A percentile compares a stretch with the other conserved stretches of the same genome.
Evolutionary conservation across 305 asterid species (phyloP).

Genomic region (Petunia hybrid): DNA sequence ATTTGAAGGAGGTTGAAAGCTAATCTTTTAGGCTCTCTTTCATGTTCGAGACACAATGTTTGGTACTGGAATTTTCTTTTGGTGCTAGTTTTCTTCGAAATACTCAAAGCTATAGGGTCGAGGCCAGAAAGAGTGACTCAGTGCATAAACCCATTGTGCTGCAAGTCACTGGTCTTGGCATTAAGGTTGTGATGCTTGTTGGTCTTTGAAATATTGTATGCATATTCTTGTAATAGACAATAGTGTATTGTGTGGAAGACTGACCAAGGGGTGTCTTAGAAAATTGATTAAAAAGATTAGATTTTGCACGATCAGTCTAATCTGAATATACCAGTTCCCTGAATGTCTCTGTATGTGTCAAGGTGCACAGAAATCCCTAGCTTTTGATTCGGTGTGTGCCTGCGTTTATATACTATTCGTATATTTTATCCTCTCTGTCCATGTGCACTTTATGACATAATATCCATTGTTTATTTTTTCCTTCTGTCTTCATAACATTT

Average conservation of each 20-base stretch:
- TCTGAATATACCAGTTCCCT: background rate
- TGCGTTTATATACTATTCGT: background rate
- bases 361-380: background rate
- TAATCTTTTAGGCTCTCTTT: background rate
- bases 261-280: background rate
- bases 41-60: background rate
- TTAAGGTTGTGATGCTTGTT: background rate
- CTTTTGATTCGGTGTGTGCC: background rate
- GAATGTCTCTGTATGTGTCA: background rate
- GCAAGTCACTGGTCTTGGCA: constrained; percentile 1
- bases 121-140: background rate
- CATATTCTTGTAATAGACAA: background rate
- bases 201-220: background rate
- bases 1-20: background rate
- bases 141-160: background rate
- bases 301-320: background rate
- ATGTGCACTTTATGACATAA: background rate
- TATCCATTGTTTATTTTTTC: constrained; percentile 12
- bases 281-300: background rate
- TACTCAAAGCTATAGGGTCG: background rate
- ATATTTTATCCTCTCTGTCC: background rate
- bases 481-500: background rate
- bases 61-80: background rate
- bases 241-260: constrained; percentile 15
- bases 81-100: background rate